Conservation (phyloP, 2,329 filamentous ascomycete genomes). For the Anthostomella pinea region DNA sequence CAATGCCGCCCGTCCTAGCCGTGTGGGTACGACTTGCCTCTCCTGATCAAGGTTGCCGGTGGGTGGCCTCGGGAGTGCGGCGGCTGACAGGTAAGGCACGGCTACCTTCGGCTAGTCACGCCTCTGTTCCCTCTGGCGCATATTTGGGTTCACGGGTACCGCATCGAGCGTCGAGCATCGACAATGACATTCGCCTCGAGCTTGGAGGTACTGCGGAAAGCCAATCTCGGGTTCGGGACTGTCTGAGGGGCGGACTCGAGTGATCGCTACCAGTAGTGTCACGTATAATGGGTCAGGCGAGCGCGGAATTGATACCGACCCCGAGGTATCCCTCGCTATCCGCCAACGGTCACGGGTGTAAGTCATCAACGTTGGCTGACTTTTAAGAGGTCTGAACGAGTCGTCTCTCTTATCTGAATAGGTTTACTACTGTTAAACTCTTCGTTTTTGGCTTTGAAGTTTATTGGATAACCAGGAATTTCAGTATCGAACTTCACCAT, state of each 20-base stretch:
- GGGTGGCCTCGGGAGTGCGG: conserved; percentile 24
- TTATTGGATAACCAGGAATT: neutral
- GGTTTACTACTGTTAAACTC: neutral
- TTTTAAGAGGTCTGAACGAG: neutral
- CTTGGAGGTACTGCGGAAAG: conserved; percentile 3
- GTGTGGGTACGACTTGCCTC: conserved; percentile 10
- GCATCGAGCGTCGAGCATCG: conserved; percentile 2
- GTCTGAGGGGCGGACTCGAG: conserved; percentile 6
- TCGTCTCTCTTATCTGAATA: neutral
- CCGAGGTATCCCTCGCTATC: conserved; percentile 24
- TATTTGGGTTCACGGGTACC: conserved; percentile 13
- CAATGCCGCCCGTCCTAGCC: conserved; percentile 17
- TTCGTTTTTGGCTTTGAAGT: conserved; percentile 5
- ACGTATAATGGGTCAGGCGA: conserved; percentile 5
- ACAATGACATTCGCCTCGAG: conserved; percentile 3
- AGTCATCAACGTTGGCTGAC: conserved; percentile 23
- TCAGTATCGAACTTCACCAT: too few species aligned
- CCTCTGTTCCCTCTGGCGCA: conserved; percentile 18
- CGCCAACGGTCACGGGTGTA: conserved; percentile 28
- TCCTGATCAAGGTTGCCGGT: conserved; percentile 10
- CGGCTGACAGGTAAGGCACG: conserved; percentile 12
- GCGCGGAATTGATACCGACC: conserved; percentile 28
- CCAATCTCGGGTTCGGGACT: too few species aligned
- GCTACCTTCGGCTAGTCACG: conserved; percentile 28
- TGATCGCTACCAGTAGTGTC: too few species aligned